Conservation (phyloP, 2,329 filamentous ascomycete genomes). For the Ascochyta koolunga region DNA sequence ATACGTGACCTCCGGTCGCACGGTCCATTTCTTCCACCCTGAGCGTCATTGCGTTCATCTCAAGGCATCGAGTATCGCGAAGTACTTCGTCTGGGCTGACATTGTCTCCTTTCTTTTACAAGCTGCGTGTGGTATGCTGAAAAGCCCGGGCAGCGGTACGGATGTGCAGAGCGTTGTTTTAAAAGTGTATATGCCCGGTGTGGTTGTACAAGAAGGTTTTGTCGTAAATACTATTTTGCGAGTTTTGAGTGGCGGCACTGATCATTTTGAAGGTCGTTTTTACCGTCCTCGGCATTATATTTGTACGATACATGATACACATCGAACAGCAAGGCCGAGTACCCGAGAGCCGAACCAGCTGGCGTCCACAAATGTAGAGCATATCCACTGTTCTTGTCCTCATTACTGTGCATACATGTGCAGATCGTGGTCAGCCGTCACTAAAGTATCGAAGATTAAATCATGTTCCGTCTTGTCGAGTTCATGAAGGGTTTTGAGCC, state of each 20-base stretch:
- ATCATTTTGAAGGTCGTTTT: not conserved
- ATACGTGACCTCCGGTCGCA: conserved; percentile 49
- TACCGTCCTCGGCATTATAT: not conserved
- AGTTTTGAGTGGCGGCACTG: not conserved
- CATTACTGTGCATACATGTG: not conserved
- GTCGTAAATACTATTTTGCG: conserved; percentile 19
- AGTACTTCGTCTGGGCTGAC: conserved; percentile 54
- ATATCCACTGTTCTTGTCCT: conserved; percentile 1
- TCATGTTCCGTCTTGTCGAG: conserved; percentile 66
- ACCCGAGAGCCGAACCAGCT: not conserved
- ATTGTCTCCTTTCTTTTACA: conserved; percentile 55
- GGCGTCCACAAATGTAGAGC: not conserved
- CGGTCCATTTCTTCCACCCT: conserved; percentile 50
- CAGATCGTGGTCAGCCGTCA: conserved; percentile 45
- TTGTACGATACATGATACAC: not conserved
- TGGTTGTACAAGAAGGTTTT: conserved; percentile 38
- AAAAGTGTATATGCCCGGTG: conserved; percentile 50
- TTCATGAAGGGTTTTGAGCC: conserved; percentile 55
- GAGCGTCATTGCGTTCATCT: conserved; percentile 43
- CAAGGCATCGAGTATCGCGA: conserved; percentile 47
- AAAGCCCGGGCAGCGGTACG: conserved; percentile 32
- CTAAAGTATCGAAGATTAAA: conserved; percentile 43
- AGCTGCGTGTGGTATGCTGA: conserved; percentile 47
- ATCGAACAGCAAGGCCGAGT: not conserved
- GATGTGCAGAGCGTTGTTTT: conserved; percentile 47